phyloP scores from a whole-genome alignment of 768 basidiomycete species.

The Dictyophora rubrovolvata region DNA sequence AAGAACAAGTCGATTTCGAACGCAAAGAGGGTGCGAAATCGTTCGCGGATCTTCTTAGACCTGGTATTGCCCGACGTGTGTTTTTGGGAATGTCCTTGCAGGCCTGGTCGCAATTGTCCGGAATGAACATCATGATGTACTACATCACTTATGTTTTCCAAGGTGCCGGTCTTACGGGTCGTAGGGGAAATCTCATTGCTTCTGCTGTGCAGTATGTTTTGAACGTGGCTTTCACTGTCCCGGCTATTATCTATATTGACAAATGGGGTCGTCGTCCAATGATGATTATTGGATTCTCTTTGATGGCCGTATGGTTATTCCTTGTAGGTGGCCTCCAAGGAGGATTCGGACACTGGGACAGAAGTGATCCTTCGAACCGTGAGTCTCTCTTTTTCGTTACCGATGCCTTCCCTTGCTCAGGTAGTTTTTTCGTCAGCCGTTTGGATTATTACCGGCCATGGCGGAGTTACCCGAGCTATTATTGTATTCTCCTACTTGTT shows the following conservation, averaged over 20 bases:
- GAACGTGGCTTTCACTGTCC: constrained; percentile 33
- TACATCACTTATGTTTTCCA: constrained; percentile 61
- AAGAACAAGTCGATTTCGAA: constrained; percentile 39
- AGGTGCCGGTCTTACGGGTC: constrained; percentile 66
- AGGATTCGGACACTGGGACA: constrained; percentile 53
- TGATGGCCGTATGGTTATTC: constrained; percentile 71
- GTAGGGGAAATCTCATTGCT: constrained; percentile 66
- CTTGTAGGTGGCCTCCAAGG: constrained; percentile 71
- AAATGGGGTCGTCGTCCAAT: constrained; percentile 73
- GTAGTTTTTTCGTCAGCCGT: constrained; percentile 21
- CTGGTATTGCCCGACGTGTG: constrained; percentile 60
- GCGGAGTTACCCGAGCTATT: constrained; percentile 51
- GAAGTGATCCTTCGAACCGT: constrained; percentile 27
- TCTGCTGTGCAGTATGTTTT: constrained; percentile 51
- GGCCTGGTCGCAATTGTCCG: constrained; percentile 70
- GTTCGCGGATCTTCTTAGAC: constrained; percentile 54
- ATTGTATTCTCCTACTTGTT: constrained; percentile 73
- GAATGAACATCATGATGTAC: constrained; percentile 83
- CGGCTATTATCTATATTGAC: constrained; percentile 56
- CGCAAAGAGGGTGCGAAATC: constrained; percentile 63
- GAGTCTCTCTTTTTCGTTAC: constrained; percentile 17
- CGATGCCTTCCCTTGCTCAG: constrained; percentile 3
- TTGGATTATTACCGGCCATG: constrained; percentile 53
- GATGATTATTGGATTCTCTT: constrained; percentile 49
- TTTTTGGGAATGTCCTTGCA: constrained; percentile 60